Base-by-base conservation (phyloP, 1,284 basidiomycete species). In the Puccinia polysora region DNA sequence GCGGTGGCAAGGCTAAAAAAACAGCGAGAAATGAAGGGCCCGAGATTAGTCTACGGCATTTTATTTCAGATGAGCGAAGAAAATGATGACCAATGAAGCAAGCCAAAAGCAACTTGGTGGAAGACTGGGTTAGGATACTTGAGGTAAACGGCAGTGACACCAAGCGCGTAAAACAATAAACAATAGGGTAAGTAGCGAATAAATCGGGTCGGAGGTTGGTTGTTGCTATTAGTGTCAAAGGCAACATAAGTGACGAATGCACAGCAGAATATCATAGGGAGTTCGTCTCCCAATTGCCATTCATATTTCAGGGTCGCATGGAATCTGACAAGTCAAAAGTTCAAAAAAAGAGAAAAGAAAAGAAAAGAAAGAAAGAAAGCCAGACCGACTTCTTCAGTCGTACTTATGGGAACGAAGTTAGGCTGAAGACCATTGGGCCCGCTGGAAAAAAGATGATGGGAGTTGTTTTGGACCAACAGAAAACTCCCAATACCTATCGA, bases 31-130 rank as follows among this genome's bases (percentile, higher is more conserved):
- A n/a, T n/a, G n/a, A n/a, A n/a, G n/a, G n/a, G n/a, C n/a, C n/a
- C n/a, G n/a, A n/a, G n/a, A n/a, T n/a, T n/a, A n/a, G n/a, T n/a
- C n/a, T n/a, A n/a, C n/a, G n/a, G n/a, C n/a, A 14, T 60, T 20
- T 14, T 69, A 65, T 15, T 73, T 67, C 0, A 74, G 52, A 0
- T 77, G 78, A 0, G 77, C 72, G 84, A n/a, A n/a, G n/a, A n/a
- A n/a, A n/a, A n/a, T n/a, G n/a, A n/a, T 63, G 45, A 63, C 32
- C 81, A 49, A 73, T 83, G 81, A 53, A 84, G 81, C n/a, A 72
- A 25, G 0, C 80, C 83, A 73, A 83, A 84, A 0, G 82, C 80
- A 32, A 83, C 75, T 78, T 84, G 83, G 76, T 84, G 84, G 63
- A 84, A 83, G 5, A 84, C 80, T 0, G 84, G 83, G 77, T n/a